A percentile compares a stretch with the other conserved stretches of the same genome.
phyloP scores from a whole-genome alignment of 768 basidiomycete genomes.

The Dioszegia hungarica region DNA sequence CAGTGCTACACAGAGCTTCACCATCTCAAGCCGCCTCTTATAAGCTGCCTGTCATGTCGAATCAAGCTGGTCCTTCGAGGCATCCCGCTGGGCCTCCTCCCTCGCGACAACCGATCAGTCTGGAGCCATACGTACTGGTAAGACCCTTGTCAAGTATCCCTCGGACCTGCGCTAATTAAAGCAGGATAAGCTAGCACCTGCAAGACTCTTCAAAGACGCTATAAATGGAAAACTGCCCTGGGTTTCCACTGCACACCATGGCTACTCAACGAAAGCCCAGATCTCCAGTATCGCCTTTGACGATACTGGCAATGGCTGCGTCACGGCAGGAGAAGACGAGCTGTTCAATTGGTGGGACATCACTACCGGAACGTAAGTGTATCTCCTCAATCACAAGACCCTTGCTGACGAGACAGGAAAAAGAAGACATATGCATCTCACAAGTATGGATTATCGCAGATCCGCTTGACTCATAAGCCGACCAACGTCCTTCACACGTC shows the following conservation, averaged over 20 bases:
- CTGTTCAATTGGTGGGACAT: slow-evolving; percentile 82
- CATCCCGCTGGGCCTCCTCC: not conserved
- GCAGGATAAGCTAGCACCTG: slow-evolving; percentile 7
- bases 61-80: not conserved
- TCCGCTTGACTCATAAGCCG: slow-evolving; percentile 89
- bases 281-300: slow-evolving; percentile 86
- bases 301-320: slow-evolving; percentile 75
- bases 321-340: slow-evolving; percentile 90
- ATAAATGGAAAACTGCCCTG: not conserved
- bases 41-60: not conserved
- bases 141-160: not conserved
- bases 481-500: slow-evolving; percentile 81
- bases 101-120: not conserved
- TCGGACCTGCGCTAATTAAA: not conserved
- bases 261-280: slow-evolving; percentile 7
- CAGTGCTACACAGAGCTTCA: too few relatives aligned
- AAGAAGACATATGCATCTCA: slow-evolving; percentile 53
- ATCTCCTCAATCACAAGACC: slow-evolving; percentile 10
- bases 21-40: too few relatives aligned
- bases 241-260: not conserved
- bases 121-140: not conserved
- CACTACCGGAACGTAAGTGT: slow-evolving; percentile 86
- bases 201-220: slow-evolving; percentile 16
- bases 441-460: slow-evolving; percentile 93
- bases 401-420: slow-evolving; percentile 8